Conservation (phyloP, 495 filamentous ascomycete species). For the Polyplosphaeria fusca region DNA sequence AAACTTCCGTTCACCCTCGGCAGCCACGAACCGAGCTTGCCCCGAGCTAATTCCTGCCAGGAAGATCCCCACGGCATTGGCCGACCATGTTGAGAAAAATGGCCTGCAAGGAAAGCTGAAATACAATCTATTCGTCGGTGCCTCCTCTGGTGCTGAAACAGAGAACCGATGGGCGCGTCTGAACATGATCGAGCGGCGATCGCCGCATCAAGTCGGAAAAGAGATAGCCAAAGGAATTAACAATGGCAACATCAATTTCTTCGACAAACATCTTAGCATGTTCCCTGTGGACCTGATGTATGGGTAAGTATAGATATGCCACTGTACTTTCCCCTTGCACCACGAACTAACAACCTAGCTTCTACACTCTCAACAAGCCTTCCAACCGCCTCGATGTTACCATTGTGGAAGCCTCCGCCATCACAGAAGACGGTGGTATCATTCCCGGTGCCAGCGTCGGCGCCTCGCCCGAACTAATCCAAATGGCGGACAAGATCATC, state of each 20-base stretch:
- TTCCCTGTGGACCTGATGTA: slow-evolving; percentile 82
- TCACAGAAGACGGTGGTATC: slow-evolving; percentile 90
- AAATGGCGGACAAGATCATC: slow-evolving; percentile 89
- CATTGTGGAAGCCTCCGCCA: slow-evolving; percentile 82
- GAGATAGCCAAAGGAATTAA: slow-evolving; percentile 90
- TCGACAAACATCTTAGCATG: slow-evolving; percentile 91
- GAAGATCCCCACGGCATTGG: slow-evolving; percentile 78
- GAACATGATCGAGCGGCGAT: slow-evolving; percentile 85
- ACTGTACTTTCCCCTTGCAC: no score
- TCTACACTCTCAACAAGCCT: slow-evolving; percentile 52
- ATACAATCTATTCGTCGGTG: slow-evolving; percentile 85
- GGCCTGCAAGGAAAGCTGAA: slow-evolving; percentile 76
- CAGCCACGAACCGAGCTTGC: background rate
- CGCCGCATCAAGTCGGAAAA: slow-evolving; percentile 89
- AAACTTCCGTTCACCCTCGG: no score
- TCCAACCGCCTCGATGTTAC: slow-evolving; percentile 75
- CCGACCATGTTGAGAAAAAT: slow-evolving; percentile 89
- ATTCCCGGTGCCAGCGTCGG: slow-evolving; percentile 86
- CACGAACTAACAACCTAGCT: slow-evolving; percentile 1
- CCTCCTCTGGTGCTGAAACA: slow-evolving; percentile 83
- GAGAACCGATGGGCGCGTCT: slow-evolving; percentile 84
- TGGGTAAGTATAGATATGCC: slow-evolving; percentile 73
- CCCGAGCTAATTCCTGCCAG: slow-evolving; percentile 41
- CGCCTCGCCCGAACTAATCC: slow-evolving; percentile 79
- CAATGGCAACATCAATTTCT: slow-evolving; percentile 83